Evolutionary conservation across 202 grass and related monocot species (phyloP).

Genomic region (Setaria viridis): DNA sequence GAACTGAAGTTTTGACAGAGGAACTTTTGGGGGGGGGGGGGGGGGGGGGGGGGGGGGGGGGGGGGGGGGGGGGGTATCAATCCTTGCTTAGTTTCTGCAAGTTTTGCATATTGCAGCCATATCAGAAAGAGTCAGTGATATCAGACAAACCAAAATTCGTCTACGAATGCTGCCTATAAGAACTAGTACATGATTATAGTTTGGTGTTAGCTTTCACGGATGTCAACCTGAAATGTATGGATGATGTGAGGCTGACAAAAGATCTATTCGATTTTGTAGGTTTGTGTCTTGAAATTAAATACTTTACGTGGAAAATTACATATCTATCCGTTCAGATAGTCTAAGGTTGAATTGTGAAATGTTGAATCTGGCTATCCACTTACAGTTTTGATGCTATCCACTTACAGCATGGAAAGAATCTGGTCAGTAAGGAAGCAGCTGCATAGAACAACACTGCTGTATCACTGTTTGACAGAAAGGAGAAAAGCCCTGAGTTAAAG

Average conservation of each 20-base stretch:
- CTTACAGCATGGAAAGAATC: background rate
- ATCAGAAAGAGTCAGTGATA: background rate
- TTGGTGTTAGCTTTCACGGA: background rate
- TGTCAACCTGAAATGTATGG: slow-evolving; percentile 9
- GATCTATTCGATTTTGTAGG: background rate
- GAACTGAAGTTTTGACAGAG: slow-evolving; percentile 10
- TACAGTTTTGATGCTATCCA: background rate
- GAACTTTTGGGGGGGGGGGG: too few relatives aligned
- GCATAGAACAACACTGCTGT: background rate
- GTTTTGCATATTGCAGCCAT: background rate
- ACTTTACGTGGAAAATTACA: background rate
- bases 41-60: too few relatives aligned
- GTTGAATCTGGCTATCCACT: slow-evolving; percentile 5
- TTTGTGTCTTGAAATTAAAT: slow-evolving; percentile 1
- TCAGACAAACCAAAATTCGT: background rate
- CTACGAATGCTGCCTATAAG: background rate
- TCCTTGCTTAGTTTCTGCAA: background rate
- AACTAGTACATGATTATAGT: background rate
- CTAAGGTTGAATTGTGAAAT: slow-evolving; percentile 29
- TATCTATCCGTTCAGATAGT: background rate
- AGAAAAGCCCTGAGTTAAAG: background rate
- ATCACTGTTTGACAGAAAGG: background rate
- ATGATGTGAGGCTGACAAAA: background rate
- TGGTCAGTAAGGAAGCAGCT: slow-evolving; percentile 3
- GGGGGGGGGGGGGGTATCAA: slow-evolving; percentile 27